Conservation (phyloP, 225 moss, liverwort and hornwort species). For the Thuidium tamariscinum region DNA sequence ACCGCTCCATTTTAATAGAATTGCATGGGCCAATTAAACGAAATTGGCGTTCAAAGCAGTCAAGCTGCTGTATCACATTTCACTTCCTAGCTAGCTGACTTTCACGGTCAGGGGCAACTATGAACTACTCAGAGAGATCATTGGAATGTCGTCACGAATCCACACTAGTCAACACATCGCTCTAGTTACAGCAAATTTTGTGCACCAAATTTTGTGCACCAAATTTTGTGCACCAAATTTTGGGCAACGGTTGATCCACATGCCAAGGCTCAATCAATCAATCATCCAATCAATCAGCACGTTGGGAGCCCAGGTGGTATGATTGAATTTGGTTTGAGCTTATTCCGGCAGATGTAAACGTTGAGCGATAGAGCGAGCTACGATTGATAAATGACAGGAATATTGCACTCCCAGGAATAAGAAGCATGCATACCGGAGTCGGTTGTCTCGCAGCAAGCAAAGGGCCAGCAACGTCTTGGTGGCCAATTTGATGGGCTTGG, state of each 20-base stretch:
- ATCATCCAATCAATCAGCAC: too few relatives aligned
- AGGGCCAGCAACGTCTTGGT: slow-evolving; percentile 29
- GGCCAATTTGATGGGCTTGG: slow-evolving; percentile 16
- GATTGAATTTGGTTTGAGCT: background rate
- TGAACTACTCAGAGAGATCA: background rate
- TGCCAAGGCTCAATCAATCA: background rate
- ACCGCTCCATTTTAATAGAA: background rate
- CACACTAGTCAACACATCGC: background rate
- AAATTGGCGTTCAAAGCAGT: background rate
- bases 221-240: background rate
- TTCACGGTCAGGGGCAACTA: background rate
- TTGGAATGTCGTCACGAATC: too few relatives aligned
- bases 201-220: background rate
- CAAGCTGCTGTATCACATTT: background rate
- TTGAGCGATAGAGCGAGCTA: background rate
- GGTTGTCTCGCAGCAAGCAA: slow-evolving; percentile 20
- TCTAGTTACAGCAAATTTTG: background rate
- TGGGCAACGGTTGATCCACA: background rate
- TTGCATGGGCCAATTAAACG: too few relatives aligned
- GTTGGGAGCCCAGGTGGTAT: background rate
- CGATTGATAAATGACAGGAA: background rate
- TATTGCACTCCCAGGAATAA: background rate
- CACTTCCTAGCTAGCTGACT: background rate
- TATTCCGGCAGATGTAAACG: background rate
- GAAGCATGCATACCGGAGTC: slow-evolving; percentile 1